A percentile compares a stretch with the other conserved stretches of the same genome.
phyloP scores from a whole-genome alignment of 306 rosid genomes.

The Cicer judaicum region DNA sequence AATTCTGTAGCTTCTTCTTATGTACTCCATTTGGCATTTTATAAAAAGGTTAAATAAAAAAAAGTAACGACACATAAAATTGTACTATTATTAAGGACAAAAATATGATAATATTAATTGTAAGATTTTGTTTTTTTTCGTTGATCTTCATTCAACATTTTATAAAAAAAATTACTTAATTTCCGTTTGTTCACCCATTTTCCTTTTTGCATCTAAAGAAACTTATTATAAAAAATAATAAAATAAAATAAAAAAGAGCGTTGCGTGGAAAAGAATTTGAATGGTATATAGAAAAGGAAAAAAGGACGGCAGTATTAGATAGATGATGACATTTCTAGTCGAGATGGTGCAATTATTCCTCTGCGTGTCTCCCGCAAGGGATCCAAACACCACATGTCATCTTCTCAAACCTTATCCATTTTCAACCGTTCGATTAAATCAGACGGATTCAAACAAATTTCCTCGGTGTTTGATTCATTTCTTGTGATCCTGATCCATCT shows the following conservation, averaged over 20 bases:
- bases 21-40: too few species aligned
- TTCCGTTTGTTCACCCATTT: too few species aligned
- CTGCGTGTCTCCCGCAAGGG: conserved; percentile 52
- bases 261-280: not conserved
- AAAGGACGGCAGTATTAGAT: conserved; percentile 16
- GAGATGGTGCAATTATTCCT: conserved; percentile 25
- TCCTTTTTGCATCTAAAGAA: too few species aligned
- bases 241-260: not conserved
- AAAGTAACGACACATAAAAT: too few species aligned
- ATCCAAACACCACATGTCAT: conserved; percentile 49
- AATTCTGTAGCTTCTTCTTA: too few species aligned
- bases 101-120: too few species aligned
- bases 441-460: conserved; percentile 13
- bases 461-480: not conserved
- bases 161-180: too few species aligned
- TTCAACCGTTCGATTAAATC: conserved; percentile 43
- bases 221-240: not conserved
- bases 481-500: conserved; percentile 37
- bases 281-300: conserved; percentile 7
- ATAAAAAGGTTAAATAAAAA: too few species aligned
- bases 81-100: too few species aligned
- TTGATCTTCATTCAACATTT: too few species aligned
- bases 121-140: too few species aligned
- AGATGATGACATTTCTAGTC: not conserved
- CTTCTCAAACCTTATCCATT: not conserved